phyloP scores from a whole-genome alignment of 176 grass and related monocot species.

The Ampelocalamus luodianensis region DNA sequence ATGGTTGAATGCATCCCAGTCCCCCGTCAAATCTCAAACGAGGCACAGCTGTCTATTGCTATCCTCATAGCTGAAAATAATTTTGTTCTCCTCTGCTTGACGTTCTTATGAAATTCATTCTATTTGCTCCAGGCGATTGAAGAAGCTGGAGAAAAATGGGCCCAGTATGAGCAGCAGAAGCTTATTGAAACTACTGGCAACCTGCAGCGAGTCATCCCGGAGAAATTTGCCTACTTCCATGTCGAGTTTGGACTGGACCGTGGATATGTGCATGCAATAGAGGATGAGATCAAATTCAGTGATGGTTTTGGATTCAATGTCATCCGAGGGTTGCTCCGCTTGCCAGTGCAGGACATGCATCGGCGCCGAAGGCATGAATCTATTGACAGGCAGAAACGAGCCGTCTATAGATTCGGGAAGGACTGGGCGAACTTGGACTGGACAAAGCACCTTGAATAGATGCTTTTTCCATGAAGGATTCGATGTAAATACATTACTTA shows the following conservation, averaged over 20 bases:
- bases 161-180: constrained; percentile 73
- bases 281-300: constrained; percentile 76
- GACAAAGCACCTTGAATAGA: constrained; percentile 58
- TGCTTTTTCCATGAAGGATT: constrained; percentile 25
- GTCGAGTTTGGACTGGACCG: constrained; percentile 78
- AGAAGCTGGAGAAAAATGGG: constrained; percentile 92
- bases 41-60: no score
- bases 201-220: constrained; percentile 68
- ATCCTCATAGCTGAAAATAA: no score
- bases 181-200: constrained; percentile 79
- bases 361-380: constrained; percentile 65
- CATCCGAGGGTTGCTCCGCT: constrained; percentile 67
- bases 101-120: background rate
- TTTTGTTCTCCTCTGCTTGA: background rate
- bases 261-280: constrained; percentile 88
- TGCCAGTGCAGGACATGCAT: constrained; percentile 90
- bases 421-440: constrained; percentile 85
- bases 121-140: constrained; percentile 70
- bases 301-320: constrained; percentile 83
- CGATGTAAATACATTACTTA: constrained; percentile 27
- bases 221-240: constrained; percentile 93
- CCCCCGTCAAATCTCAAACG: no score
- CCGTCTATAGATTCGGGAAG: constrained; percentile 57
- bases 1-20: no score
- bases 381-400: constrained; percentile 66